Base-by-base conservation (phyloP, 2,329 filamentous ascomycete species). In the Biscogniauxia sp. region DNA sequence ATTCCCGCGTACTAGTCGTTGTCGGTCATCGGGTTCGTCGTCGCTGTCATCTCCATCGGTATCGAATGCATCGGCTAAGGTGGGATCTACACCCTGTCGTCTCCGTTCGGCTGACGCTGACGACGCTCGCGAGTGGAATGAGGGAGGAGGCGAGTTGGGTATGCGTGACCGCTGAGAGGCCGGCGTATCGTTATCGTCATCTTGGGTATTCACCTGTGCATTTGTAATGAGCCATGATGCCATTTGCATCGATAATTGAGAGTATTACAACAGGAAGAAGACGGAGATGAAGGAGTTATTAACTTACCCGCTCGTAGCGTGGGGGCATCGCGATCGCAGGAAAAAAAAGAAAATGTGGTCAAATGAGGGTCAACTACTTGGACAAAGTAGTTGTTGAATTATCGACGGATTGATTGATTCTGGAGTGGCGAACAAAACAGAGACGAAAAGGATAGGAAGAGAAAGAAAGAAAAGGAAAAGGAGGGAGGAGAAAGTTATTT, bases 1-100 rank as follows among this genome's bases (percentile, higher is more conserved):
- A 64, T 77, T 88, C 68, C 87, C 87, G 68, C 91, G 88, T 80
- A 97, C 93, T 70, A 98, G 78, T 66, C 93, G 87, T 77, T 95
- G 92, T 68, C 93, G 85, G 75, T 97, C 92, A 74, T 96, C 92
- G 60, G 84, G 82, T 61, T 90, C 88, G 69, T 91, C 84, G 59
- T 90, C 90, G 72, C 88, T 83, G 41, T 69, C 89, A 63, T 89
- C 91, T 64, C 88, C 90, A 67, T 90, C 90, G 71, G 90, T 87
- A 73, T 92, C 94, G 75, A 99, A 99, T 0, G 95, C 93, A 73
- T 98, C 94, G 68, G 91, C 92, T 15, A 99, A 84, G n/a, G 91
- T 89, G 63, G 90, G 83, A 70, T 97, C 88, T 62, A 92, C 89
- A 8, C 67, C 63, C 70, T 74, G 58, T 70, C 72, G 56, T 75